A percentile compares a stretch with the other conserved stretches of the same genome.
These are phyloP conservation scores for Coprinellus micaceus DNA, from an alignment of 768 basidiomycete genomes.

Conservation along the genomic window DNA sequence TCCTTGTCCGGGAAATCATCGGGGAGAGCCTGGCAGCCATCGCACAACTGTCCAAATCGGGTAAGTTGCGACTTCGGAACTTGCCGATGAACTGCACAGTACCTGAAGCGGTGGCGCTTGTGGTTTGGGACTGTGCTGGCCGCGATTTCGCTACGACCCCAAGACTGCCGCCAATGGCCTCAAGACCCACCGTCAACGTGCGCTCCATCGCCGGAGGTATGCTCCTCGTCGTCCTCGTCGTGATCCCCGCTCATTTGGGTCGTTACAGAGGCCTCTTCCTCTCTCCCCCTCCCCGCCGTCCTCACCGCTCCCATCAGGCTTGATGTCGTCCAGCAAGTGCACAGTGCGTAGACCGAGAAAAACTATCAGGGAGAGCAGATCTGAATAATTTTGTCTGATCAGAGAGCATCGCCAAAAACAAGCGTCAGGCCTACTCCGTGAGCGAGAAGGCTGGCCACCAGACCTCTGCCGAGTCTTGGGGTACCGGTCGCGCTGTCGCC, in stretches of 20 bases:
- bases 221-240: conserved; percentile 17
- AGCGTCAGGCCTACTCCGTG: conserved; percentile 94
- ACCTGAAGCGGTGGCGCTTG: conserved; percentile 35
- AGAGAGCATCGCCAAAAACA: conserved; percentile 99
- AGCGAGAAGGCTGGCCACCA: conserved; percentile 98
- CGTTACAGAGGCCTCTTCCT: conserved; percentile 72
- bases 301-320: conserved; percentile 97
- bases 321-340: conserved; percentile 97
- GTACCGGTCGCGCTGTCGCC: conserved; percentile 99
- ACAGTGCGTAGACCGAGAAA: conserved; percentile 69
- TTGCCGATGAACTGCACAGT: conserved; percentile 2
- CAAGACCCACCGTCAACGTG: conserved; percentile 88
- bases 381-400: conserved; percentile 15
- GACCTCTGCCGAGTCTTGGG: conserved; percentile 99
- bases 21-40: too few relatives aligned
- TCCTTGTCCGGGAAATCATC: too few relatives aligned
- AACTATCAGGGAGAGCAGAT: not conserved
- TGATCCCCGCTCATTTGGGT: conserved; percentile 13
- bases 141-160: conserved; percentile 35
- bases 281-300: conserved; percentile 91
- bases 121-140: too few relatives aligned
- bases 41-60: too few relatives aligned
- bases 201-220: conserved; percentile 72
- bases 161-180: conserved; percentile 70
- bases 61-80: too few relatives aligned